Evolutionary conservation across 371 early-diverging fungal species (phyloP).

Genomic region (Dichotomocladium elegans): DNA sequence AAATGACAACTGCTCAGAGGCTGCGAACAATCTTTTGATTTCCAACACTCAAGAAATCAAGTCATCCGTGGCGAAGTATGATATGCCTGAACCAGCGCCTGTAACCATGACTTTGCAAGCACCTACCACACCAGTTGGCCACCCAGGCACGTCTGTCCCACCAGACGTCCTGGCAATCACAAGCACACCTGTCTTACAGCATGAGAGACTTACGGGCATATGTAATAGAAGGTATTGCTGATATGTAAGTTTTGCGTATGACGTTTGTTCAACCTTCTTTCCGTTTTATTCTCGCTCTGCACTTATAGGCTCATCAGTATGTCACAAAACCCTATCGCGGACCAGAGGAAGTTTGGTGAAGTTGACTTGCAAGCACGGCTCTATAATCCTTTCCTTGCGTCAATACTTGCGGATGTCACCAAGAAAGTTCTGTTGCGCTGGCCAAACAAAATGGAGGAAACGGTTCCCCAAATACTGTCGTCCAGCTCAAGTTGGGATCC

Average conservation of each 20-base stretch:
- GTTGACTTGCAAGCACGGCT: not conserved
- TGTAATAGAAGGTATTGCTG: not conserved
- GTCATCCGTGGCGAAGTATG: no score
- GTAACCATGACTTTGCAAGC: no score
- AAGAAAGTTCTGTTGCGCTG: not conserved
- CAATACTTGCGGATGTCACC: not conserved
- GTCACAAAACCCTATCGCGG: not conserved
- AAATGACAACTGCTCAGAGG: no score
- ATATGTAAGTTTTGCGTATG: not conserved
- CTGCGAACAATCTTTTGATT: no score
- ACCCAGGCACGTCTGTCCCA: no score
- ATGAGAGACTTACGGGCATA: not conserved
- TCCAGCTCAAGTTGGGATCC: not conserved
- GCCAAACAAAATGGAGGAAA: not conserved
- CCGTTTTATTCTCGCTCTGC: not conserved
- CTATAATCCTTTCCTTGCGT: constrained; percentile 1
- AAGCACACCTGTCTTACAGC: not conserved
- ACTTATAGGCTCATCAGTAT: not conserved
- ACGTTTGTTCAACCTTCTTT: not conserved
- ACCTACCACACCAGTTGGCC: no score
- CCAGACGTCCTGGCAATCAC: no score
- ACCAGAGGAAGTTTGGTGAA: not conserved
- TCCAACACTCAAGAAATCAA: no score
- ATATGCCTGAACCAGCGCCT: no score
- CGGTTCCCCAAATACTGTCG: not conserved